Evolutionary conservation across 495 filamentous ascomycete genomes (phyloP).

Genomic region (Neurospora tetraspora): DNA sequence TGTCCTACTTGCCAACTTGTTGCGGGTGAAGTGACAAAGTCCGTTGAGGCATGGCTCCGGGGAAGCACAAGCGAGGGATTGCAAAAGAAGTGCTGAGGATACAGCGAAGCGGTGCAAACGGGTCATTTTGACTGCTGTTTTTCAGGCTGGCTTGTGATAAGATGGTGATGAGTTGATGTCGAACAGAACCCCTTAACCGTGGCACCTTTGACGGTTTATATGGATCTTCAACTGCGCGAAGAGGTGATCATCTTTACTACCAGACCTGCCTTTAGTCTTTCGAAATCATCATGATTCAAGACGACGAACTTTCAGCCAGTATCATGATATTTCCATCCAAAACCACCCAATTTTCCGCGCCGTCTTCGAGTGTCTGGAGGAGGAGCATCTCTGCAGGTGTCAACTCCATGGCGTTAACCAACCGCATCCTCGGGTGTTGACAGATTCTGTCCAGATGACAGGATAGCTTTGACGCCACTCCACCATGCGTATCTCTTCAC

Average conservation of each 20-base stretch:
- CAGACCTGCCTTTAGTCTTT: not conserved
- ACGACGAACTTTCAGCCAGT: not conserved
- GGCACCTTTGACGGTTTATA: not conserved
- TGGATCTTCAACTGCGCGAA: not conserved
- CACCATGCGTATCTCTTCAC: not conserved
- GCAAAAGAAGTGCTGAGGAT: not conserved
- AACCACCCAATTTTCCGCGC: not conserved
- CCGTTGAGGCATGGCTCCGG: not conserved
- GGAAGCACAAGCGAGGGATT: not conserved
- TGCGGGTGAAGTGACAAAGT: not conserved
- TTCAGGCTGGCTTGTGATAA: not conserved
- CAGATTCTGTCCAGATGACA: not conserved
- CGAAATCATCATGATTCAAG: not conserved
- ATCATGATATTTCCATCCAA: not conserved
- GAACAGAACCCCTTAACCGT: not conserved
- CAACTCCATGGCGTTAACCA: not conserved
- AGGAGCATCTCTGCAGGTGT: not conserved
- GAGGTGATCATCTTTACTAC: not conserved
- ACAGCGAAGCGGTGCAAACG: not conserved
- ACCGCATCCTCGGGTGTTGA: not conserved
- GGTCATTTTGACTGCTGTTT: not conserved
- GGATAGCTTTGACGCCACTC: not conserved
- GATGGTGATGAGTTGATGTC: not conserved
- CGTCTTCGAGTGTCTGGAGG: not conserved
- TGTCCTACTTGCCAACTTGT: not conserved